A percentile compares a stretch with the other conserved stretches of the same genome.
These are phyloP conservation scores for Colletotrichum karsti DNA, from an alignment of 2,329 filamentous ascomycete species.

Conservation along the genomic window DNA sequence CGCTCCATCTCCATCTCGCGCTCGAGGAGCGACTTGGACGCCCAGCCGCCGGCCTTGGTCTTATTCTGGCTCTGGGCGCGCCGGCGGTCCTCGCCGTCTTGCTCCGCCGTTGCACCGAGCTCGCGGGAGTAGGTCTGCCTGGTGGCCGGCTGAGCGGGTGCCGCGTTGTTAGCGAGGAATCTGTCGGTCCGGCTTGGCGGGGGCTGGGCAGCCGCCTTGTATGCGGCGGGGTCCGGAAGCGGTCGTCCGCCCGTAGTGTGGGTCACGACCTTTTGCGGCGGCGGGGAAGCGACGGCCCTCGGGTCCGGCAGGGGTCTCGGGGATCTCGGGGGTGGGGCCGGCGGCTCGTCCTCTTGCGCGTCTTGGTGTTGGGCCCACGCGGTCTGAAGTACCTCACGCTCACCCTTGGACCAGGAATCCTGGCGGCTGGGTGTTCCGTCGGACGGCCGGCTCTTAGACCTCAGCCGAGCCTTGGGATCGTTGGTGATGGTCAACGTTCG, in stretches of 20 bases:
- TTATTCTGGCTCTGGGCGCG: constrained; percentile 65
- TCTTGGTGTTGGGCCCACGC: constrained; percentile 56
- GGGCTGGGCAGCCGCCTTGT: constrained; percentile 31
- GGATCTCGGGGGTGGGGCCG: constrained; percentile 37
- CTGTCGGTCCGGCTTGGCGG: constrained; percentile 61
- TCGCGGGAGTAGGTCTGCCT: constrained; percentile 64
- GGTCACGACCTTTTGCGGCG: constrained; percentile 41
- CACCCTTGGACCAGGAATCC: constrained; percentile 71
- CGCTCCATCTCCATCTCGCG: constrained; percentile 84
- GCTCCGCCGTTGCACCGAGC: constrained; percentile 66
- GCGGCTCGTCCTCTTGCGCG: constrained; percentile 33
- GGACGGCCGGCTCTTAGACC: constrained; percentile 38
- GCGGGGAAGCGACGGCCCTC: constrained; percentile 33
- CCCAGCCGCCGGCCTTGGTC: constrained; percentile 71
- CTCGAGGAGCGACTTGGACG: constrained; percentile 76
- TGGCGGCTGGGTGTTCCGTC: constrained; percentile 56
- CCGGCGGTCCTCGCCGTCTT: constrained; percentile 68
- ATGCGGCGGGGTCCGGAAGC: constrained; percentile 58
- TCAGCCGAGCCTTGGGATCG: constrained; percentile 40
- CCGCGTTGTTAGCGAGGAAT: constrained; percentile 63
- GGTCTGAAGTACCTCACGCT: constrained; percentile 70
- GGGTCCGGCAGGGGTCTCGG: constrained; percentile 53
- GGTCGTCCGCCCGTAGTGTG: constrained; percentile 57
- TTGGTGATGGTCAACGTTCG: constrained; percentile 23
- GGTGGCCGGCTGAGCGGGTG: constrained; percentile 47